Base-by-base conservation (phyloP, 306 rosid species). In the Cicer judaicum region DNA sequence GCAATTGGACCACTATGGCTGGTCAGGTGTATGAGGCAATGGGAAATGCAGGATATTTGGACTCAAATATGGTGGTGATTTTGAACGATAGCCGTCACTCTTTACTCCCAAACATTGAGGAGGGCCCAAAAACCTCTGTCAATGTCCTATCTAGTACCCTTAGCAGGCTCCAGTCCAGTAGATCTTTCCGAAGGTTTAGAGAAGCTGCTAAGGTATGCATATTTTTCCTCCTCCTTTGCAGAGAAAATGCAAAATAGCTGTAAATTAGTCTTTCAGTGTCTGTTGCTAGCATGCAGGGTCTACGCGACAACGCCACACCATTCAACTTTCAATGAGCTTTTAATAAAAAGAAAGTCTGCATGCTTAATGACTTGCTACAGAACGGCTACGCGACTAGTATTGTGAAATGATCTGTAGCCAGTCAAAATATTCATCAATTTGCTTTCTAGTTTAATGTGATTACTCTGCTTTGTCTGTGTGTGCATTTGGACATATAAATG, bases 11-110 rank as follows among this genome's bases (percentile, higher is more conserved):
- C 64, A 91, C 97, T 39, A 86, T 87, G 91, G 84, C 97, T 14
- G 98, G 98, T 75, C 98, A 93, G 84, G 82, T 82, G 63, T 93
- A 89, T 7, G 98, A 93, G 85, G 98, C 98, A 42, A 93, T 88
- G 97, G 76, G 92, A 80, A 93, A 87, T 84, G 97, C 89, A 15
- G 98, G 98, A 52, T 89, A 88, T 87, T 86, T 93, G 79, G 96
- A 93, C 87, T 88, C 93, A 64, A 85, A 89, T 78, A 84, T 91
- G 97, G 83, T 93, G 34, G 98, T 93, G 60, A 87, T 93, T 85
- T 79, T 91, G 83, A 93, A 93, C 66, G 98, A 93, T 61, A 91
- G 92, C 66, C 89, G 92, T 5, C 94, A 89, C 82, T 88, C 97
- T 78, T 84, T 91, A 67, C 96, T 78, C 70, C 92, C 93, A 29